These are phyloP conservation scores for Breynia disticha DNA, from an alignment of 441 rosid species.

Conservation along the genomic window DNA sequence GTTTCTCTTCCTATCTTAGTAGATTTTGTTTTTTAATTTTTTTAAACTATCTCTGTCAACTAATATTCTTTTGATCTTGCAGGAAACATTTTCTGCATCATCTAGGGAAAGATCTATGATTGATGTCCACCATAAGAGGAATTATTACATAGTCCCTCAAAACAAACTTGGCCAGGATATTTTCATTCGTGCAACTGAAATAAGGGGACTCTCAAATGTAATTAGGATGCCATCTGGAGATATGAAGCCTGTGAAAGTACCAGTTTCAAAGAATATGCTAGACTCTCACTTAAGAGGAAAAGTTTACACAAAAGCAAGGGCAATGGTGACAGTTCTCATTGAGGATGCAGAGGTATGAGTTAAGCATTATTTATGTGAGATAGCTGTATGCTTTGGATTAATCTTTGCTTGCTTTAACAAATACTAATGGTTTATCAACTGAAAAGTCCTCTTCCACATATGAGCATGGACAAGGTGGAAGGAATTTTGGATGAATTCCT, in stretches of 20 bases:
- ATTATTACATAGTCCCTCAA: slow-evolving; percentile 74
- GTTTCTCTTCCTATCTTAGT: too few relatives aligned
- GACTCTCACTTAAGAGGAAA: slow-evolving; percentile 75
- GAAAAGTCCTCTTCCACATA: too few relatives aligned
- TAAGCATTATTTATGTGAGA: not conserved
- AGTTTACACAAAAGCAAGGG: slow-evolving; percentile 37
- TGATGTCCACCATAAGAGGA: slow-evolving; percentile 68
- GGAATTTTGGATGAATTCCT: too few relatives aligned
- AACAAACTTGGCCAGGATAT: slow-evolving; percentile 97
- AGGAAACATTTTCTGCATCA: slow-evolving; percentile 53
- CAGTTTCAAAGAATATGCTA: slow-evolving; percentile 80
- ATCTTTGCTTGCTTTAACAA: not conserved
- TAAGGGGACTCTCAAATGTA: slow-evolving; percentile 44
- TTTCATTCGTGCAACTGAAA: slow-evolving; percentile 67
- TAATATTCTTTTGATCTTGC: slow-evolving; percentile 18
- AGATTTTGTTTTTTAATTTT: slow-evolving; percentile 8
- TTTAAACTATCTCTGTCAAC: slow-evolving; percentile 10
- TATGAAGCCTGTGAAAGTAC: slow-evolving; percentile 73
- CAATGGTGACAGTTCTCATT: slow-evolving; percentile 70
- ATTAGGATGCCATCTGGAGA: slow-evolving; percentile 92
- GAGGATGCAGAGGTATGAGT: slow-evolving; percentile 66
- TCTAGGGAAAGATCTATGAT: slow-evolving; percentile 47
- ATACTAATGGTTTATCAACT: too few relatives aligned
- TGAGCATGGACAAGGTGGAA: too few relatives aligned
- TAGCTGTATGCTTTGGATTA: not conserved